phyloP scores from a whole-genome alignment of 2,329 filamentous ascomycete species.

The Taxawa tesnikishii region DNA sequence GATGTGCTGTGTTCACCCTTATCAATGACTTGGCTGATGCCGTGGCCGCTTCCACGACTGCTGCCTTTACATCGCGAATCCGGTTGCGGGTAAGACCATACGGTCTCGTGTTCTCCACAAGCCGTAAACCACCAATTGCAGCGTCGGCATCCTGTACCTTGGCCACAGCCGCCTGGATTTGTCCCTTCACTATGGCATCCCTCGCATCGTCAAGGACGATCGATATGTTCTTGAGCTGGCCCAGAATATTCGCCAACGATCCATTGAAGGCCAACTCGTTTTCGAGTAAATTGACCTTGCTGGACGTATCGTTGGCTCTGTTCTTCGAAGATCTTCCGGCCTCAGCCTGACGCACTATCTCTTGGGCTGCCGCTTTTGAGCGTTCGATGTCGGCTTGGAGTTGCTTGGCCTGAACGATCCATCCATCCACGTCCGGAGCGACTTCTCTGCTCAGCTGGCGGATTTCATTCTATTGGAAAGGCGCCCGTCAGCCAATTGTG shows the following conservation, averaged over 20 bases:
- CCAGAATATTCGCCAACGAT: slow-evolving; percentile 36
- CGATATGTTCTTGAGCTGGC: slow-evolving; percentile 39
- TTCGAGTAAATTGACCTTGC: slow-evolving; percentile 43
- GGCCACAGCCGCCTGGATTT: slow-evolving; percentile 35
- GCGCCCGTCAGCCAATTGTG: background rate
- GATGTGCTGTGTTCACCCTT: slow-evolving; percentile 50
- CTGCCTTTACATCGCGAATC: slow-evolving; percentile 3
- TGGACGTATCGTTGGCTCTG: slow-evolving; percentile 48
- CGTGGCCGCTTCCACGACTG: slow-evolving; percentile 43
- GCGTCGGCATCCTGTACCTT: slow-evolving; percentile 36
- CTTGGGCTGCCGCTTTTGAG: slow-evolving; percentile 65
- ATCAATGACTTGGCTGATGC: slow-evolving; percentile 62
- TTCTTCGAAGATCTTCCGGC: slow-evolving; percentile 51
- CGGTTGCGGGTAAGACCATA: slow-evolving; percentile 50
- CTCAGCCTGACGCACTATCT: slow-evolving; percentile 69
- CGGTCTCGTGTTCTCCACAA: slow-evolving; percentile 45
- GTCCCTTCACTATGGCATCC: slow-evolving; percentile 29
- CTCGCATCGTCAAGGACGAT: slow-evolving; percentile 28
- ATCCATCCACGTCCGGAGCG: slow-evolving; percentile 68
- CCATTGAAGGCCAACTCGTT: slow-evolving; percentile 49
- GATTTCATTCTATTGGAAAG: slow-evolving; percentile 49
- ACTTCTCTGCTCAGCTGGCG: slow-evolving; percentile 63
- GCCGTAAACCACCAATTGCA: slow-evolving; percentile 41
- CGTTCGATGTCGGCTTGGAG: slow-evolving; percentile 76
- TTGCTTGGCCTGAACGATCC: slow-evolving; percentile 73